Base-by-base conservation (phyloP, 495 filamentous ascomycete genomes). In the Terfezia boudieri region DNA sequence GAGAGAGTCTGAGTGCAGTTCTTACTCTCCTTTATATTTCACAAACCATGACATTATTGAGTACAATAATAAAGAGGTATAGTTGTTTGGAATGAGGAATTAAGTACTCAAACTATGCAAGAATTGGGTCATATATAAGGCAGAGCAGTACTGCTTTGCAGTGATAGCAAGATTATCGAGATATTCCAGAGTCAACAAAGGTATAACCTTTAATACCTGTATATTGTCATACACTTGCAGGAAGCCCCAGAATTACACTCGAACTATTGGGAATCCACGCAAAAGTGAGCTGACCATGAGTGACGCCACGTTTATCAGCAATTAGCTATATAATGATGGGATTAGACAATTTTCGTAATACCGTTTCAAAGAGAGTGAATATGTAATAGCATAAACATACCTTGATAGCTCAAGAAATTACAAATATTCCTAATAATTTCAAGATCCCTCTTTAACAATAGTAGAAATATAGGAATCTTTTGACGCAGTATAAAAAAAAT, bases 221-320 rank as follows among this genome's bases (percentile, higher is more conserved):
- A 86, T 68, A 53, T 81, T 83, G 61, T 88, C 79, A 50, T 74
- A 75, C n/a, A 92, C 73, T 68, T 92, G 84, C 68, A 80, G 76
- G 11, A 1, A 84, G 84, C n/a, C 84, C 85, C 1, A 79, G 84
- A 67, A 90, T 87, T 57, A 83, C 81, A 5, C 74, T 78, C 49
- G 75, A 79, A 56, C 89, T 76, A 55, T 83, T 74, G 26, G 74
- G 73, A 62, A 83, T 76, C 84, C 84, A 90, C 9, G 83, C 85
- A 49, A 87, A 69, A 0, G 83, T 80, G 55, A 90, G 69, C 57
- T 77, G 75, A 35, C 79, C 76, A 58, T 76, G 73, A 51, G 73
- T 76, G 54, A 81, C 68, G 9, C n/a, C 79, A 26, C 88, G 68
- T 59, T 76, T 71, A 23, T 84, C 72, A 8, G 84, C 83, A 56